Percentiles rank a stretch among this genome's conserved stretches.
These are phyloP conservation scores for Falciphora oryzae DNA, from an alignment of 2,329 filamentous ascomycete species.

Conservation along the genomic window DNA sequence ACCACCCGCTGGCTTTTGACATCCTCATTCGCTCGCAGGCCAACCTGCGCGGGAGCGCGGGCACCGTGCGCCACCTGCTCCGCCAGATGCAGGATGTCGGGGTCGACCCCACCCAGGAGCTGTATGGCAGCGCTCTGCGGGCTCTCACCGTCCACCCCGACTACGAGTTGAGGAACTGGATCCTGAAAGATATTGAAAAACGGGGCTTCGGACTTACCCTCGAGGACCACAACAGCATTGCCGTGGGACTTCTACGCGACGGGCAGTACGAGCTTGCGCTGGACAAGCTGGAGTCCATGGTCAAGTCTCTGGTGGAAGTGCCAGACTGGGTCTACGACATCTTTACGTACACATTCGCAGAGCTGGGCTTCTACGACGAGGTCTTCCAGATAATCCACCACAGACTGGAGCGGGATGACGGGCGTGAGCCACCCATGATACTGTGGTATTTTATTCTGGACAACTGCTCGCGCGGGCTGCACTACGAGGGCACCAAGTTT, in stretches of 20 bases:
- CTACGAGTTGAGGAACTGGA: conserved; percentile 65
- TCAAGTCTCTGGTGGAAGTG: conserved; percentile 46
- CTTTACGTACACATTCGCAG: conserved; percentile 66
- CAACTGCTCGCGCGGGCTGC: conserved; percentile 57
- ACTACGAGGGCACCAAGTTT: conserved; percentile 59
- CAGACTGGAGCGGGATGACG: conserved; percentile 32
- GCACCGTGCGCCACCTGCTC: conserved; percentile 57
- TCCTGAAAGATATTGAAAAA: conserved; percentile 68
- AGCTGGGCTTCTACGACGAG: conserved; percentile 70
- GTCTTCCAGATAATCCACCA: conserved; percentile 62
- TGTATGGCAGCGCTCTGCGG: conserved; percentile 68
- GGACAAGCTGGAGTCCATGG: conserved; percentile 61
- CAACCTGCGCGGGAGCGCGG: conserved; percentile 60
- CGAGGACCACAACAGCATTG: conserved; percentile 59
- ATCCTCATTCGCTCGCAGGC: conserved; percentile 69
- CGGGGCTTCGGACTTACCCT: conserved; percentile 62
- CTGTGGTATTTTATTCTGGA: conserved; percentile 60
- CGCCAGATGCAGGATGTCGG: conserved; percentile 61
- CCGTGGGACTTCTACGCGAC: conserved; percentile 72
- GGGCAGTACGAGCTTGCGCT: conserved; percentile 78
- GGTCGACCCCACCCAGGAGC: conserved; percentile 57
- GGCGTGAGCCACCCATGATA: conserved; percentile 28
- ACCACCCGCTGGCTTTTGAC: conserved; percentile 52
- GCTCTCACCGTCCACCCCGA: conserved; percentile 80
- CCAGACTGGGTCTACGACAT: conserved; percentile 74